phyloP scores from a whole-genome alignment of 2,329 filamentous ascomycete species.

The Beauveria caledonica region DNA sequence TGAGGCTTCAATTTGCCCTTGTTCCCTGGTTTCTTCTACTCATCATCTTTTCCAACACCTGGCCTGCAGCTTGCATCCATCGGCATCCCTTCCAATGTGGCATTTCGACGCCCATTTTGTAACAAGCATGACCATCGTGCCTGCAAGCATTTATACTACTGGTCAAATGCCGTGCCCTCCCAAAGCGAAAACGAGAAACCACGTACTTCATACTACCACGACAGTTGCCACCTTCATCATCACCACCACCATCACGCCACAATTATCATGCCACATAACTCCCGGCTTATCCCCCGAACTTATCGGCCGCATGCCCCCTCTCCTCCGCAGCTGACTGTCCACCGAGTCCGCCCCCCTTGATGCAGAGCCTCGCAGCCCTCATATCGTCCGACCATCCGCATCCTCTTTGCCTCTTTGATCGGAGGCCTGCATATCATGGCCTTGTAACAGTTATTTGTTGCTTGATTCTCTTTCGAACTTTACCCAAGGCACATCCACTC shows the following conservation, averaged over 20 bases:
- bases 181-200: background rate
- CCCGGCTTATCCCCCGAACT: conserved; percentile 4
- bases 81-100: background rate
- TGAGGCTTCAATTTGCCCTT: conserved; percentile 1
- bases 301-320: background rate
- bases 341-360: background rate
- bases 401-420: background rate
- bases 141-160: too few relatives aligned
- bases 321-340: too few relatives aligned
- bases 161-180: too few relatives aligned
- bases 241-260: background rate
- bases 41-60: background rate
- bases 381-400: too few relatives aligned
- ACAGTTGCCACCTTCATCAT: background rate
- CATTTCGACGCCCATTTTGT: too few relatives aligned
- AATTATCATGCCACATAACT: background rate
- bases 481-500: background rate
- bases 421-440: background rate
- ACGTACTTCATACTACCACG: background rate
- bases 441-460: background rate
- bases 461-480: background rate
- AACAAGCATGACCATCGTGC: too few relatives aligned
- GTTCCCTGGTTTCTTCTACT: background rate
- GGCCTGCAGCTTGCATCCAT: background rate
- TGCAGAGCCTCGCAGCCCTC: background rate